Evolutionary conservation across 345 rosid genomes (phyloP), one percentile per base, ranked within the genome.

Genomic region (Aquilaria malaccensis): DNA sequence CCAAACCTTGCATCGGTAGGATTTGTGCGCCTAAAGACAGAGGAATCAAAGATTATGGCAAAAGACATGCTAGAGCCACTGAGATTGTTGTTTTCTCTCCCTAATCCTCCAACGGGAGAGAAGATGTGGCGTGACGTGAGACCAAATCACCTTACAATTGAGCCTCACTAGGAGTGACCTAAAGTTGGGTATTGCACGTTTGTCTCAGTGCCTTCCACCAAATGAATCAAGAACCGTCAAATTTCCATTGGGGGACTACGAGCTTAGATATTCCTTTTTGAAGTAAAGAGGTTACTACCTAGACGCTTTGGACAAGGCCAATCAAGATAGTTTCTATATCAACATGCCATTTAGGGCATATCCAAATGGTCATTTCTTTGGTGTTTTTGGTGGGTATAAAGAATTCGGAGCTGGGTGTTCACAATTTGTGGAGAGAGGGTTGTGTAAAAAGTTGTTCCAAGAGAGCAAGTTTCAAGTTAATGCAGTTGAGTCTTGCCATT

Each of bases 371-470:
- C 74, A 90, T 69, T 94, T 94, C 70, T 94, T 94, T 55, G 97
- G 97, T 1, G 96, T 94, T n/a, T 94, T 94, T 50, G 99, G 89
- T 67, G 99, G 99, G 0, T 97, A 94, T 33, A 97, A 97, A 2
- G 99, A 94, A 63, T 79, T 70, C 50, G 99, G 99, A 37, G 95
- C 97, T 3, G 82, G 81, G 69, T 94, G 99, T 59, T 94, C 99
- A 0, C 99, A 84, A 77, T 94, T 94, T 57, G 96, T 78, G 33
- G 85, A 83, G 80, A 57, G 78, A 45, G 87, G 75, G 54, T 29
- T 94, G 64, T 87, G 97, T 61, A 97, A 94, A 76, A 94, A 89
- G 76, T 76, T 94, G 72, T 79, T 94, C 47, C 74, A 97, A 32
- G 65, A 81, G 67, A 64, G 66, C 65, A 81, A 77, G 68, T 86